A percentile compares a stretch with the other conserved stretches of the same genome.
Conservation (phyloP, 345 rosid species). For the Syzygium jambos region DNA sequence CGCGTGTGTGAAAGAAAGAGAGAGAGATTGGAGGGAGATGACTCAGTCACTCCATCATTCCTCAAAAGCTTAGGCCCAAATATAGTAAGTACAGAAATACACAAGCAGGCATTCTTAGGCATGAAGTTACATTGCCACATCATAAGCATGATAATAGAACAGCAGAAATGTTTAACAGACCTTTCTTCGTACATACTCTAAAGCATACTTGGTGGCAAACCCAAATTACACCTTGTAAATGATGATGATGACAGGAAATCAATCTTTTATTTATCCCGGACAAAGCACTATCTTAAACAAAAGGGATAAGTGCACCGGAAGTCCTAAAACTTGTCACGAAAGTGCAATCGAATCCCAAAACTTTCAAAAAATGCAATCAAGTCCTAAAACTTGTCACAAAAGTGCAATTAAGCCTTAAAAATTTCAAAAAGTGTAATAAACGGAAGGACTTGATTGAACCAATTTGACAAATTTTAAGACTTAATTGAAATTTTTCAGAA, state of each 20-base stretch:
- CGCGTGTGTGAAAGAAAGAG: neutral
- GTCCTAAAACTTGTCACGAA: too few relatives aligned
- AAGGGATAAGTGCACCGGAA: neutral
- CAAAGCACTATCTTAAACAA: neutral
- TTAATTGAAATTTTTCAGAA: too few relatives aligned
- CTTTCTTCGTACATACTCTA: neutral
- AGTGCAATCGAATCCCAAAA: too few relatives aligned
- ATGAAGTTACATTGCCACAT: neutral
- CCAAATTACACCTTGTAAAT: neutral
- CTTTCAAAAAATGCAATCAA: too few relatives aligned
- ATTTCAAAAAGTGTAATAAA: too few relatives aligned
- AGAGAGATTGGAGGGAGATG: neutral
- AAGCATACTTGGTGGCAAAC: neutral
- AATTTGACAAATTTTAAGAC: too few relatives aligned
- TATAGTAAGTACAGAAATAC: neutral
- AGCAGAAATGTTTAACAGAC: neutral
- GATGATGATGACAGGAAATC: neutral
- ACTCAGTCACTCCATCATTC: neutral
- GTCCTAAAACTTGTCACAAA: too few relatives aligned
- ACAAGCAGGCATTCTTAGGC: neutral
- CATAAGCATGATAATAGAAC: neutral
- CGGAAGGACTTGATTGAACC: neutral
- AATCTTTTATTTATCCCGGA: neutral
- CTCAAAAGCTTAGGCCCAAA: neutral
- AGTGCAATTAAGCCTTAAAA: too few relatives aligned